A percentile compares a stretch with the other conserved stretches of the same genome.
Conservation (phyloP, 2,329 filamentous ascomycete species). For the Cordyceps cicadae region DNA sequence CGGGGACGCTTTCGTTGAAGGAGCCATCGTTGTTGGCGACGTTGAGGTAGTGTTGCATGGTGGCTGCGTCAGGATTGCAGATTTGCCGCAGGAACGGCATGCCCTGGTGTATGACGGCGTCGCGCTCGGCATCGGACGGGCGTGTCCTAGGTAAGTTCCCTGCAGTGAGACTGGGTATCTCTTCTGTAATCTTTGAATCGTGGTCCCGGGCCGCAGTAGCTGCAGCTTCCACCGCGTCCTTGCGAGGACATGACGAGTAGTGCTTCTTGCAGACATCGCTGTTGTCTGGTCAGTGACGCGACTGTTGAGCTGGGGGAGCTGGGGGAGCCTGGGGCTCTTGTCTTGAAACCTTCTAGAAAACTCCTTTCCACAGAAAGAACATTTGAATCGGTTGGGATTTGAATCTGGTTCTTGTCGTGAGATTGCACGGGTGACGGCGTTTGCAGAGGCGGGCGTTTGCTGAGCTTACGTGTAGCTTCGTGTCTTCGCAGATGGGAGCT, state of each 20-base stretch:
- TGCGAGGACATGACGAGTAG: neutral
- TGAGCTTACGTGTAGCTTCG: conserved; percentile 19
- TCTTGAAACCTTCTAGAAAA: neutral
- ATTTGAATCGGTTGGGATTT: neutral
- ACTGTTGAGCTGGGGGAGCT: neutral
- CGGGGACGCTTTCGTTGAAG: neutral
- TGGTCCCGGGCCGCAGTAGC: no score
- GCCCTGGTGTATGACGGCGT: neutral
- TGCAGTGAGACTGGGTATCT: no score
- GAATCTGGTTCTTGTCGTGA: neutral
- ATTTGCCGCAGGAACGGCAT: conserved; percentile 2
- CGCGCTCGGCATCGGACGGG: neutral
- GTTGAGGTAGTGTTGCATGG: neutral
- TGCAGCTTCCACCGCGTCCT: neutral
- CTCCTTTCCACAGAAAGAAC: neutral
- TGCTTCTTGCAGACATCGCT: conserved; percentile 1
- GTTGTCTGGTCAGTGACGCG: neutral
- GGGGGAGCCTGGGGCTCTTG: neutral
- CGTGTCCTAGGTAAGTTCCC: neutral
- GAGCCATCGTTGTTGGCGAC: neutral
- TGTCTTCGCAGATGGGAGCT: conserved; percentile 21
- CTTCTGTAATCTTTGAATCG: no score
- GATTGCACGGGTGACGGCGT: neutral
- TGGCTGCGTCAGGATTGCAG: neutral
- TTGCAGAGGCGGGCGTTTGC: neutral